Evolutionary conservation across 371 early-diverging fungal genomes (phyloP).

Genomic region (Circinella minor): DNA sequence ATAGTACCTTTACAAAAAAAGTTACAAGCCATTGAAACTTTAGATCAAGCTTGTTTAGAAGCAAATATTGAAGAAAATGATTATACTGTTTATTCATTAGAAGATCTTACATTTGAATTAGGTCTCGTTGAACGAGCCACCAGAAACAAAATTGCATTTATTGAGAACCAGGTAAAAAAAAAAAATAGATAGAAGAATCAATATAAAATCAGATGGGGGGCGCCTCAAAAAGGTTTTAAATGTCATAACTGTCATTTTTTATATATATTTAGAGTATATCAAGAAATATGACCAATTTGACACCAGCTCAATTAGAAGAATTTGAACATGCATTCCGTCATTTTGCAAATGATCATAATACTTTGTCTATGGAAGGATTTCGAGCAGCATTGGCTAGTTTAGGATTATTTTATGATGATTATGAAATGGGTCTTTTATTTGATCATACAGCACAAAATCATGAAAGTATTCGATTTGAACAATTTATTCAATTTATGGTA

Average conservation of each 20-base stretch:
- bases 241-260: not conserved
- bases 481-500: constrained; percentile 88
- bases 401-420: constrained; percentile 81
- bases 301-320: constrained; percentile 92
- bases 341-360: constrained; percentile 88
- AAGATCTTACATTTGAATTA: constrained; percentile 88
- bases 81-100: constrained; percentile 87
- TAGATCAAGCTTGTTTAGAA: constrained; percentile 76
- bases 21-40: constrained; percentile 60
- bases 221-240: too few species aligned
- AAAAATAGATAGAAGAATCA: not conserved
- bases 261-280: constrained; percentile 67
- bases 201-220: too few species aligned
- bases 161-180: constrained; percentile 81
- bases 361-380: constrained; percentile 81
- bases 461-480: constrained; percentile 80
- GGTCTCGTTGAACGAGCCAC: constrained; percentile 78
- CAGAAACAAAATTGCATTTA: constrained; percentile 86
- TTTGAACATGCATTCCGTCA: constrained; percentile 88
- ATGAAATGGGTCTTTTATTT: constrained; percentile 74
- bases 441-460: constrained; percentile 61
- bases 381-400: constrained; percentile 85
- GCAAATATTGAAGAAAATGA: constrained; percentile 95
- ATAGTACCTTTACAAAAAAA: constrained; percentile 17
- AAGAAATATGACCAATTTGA: constrained; percentile 88